Evolutionary conservation across 2,329 filamentous ascomycete species (phyloP).

Genomic region (Beauveria caledonica): DNA sequence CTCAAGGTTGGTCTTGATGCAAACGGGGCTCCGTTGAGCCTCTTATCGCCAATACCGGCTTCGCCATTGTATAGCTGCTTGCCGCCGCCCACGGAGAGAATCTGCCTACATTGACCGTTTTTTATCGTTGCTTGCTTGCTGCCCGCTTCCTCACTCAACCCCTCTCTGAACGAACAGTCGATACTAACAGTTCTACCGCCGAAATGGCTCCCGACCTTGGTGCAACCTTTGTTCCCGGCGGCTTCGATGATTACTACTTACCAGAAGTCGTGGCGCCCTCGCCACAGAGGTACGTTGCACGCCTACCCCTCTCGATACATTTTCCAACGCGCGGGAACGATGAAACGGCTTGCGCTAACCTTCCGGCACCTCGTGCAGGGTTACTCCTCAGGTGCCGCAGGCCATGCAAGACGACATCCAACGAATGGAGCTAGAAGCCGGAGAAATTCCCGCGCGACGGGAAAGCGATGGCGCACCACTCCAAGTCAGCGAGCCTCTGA

Average conservation of each 20-base stretch:
- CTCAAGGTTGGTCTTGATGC: not conserved
- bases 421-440: slow-evolving; percentile 77
- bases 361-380: slow-evolving; percentile 42
- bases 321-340: not conserved
- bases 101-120: not conserved
- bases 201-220: slow-evolving; percentile 26
- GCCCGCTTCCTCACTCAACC: not conserved
- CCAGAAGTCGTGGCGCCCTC: slow-evolving; percentile 50
- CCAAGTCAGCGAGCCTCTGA: slow-evolving; percentile 14
- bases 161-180: not conserved
- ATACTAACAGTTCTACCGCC: not conserved
- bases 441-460: slow-evolving; percentile 27
- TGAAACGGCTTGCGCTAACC: slow-evolving; percentile 5
- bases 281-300: slow-evolving; percentile 44
- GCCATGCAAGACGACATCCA: slow-evolving; percentile 95
- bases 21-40: not conserved
- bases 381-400: slow-evolving; percentile 91
- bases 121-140: not conserved
- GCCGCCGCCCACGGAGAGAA: not conserved
- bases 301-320: not conserved
- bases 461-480: slow-evolving; percentile 13
- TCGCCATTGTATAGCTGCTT: not conserved
- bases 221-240: slow-evolving; percentile 52
- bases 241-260: slow-evolving; percentile 53
- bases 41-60: not conserved